Percentiles rank a stretch among this genome's conserved stretches.
Conservation (phyloP, 768 basidiomycete species). For the Lactarius vividus region DNA sequence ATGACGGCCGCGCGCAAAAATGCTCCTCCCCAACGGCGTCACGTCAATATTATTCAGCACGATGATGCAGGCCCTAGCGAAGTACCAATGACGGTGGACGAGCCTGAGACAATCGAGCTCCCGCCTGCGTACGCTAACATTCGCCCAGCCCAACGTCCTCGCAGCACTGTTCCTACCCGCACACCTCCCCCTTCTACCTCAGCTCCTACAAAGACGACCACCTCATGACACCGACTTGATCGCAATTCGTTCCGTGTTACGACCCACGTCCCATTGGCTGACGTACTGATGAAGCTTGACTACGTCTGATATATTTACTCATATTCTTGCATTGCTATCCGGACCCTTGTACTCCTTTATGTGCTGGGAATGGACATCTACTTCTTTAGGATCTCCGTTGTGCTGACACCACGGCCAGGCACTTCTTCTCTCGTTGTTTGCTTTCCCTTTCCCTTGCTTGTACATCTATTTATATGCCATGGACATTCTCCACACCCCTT, state of each 20-base stretch:
- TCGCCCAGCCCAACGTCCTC: constrained; percentile 6
- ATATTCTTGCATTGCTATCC: neutral
- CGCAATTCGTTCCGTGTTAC: neutral
- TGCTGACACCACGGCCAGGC: neutral
- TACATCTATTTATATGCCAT: neutral
- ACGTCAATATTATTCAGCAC: constrained; percentile 81
- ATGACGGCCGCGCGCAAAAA: constrained; percentile 45
- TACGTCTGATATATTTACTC: neutral
- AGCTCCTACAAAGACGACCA: neutral
- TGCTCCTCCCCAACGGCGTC: constrained; percentile 48
- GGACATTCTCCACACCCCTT: neutral
- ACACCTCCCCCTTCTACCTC: neutral
- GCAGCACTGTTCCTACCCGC: neutral
- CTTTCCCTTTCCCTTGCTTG: neutral
- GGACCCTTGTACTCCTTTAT: neutral
- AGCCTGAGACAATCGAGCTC: constrained; percentile 74
- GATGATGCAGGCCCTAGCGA: constrained; percentile 72
- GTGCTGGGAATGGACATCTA: constrained; percentile 7
- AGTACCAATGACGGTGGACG: constrained; percentile 34
- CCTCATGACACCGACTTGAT: neutral
- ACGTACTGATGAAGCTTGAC: neutral
- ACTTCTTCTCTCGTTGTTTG: neutral
- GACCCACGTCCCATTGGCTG: neutral
- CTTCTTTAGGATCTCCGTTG: constrained; percentile 1
- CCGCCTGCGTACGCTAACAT: constrained; percentile 81